A percentile compares a stretch with the other conserved stretches of the same genome.
Conservation (phyloP, 495 filamentous ascomycete genomes). For the Cercophora scortea region DNA sequence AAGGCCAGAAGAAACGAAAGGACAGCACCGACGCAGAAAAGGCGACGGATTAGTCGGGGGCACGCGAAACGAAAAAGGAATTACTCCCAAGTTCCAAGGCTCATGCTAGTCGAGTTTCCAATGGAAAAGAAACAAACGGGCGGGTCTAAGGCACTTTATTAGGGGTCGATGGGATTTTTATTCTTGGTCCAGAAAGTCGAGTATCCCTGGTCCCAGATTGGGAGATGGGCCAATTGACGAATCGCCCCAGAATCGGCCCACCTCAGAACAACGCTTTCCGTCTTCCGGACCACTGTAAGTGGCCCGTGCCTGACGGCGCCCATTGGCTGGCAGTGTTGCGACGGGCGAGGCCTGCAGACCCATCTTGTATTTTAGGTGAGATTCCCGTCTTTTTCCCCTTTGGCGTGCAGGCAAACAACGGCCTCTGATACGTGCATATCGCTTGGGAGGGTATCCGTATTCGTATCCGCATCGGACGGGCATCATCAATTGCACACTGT, state of each 20-base stretch:
- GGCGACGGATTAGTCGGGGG: too few relatives aligned
- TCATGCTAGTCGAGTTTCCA: not conserved
- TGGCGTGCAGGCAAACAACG: too few relatives aligned
- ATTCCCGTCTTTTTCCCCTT: too few relatives aligned
- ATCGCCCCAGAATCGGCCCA: conserved; percentile 25
- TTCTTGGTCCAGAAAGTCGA: not conserved
- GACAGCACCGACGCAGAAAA: too few relatives aligned
- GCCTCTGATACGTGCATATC: too few relatives aligned
- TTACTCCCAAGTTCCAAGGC: not conserved
- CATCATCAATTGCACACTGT: too few relatives aligned
- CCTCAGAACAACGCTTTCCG: conserved; percentile 14
- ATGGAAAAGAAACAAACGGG: not conserved
- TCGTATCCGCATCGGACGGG: too few relatives aligned
- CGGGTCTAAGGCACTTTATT: not conserved
- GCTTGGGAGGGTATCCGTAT: too few relatives aligned
- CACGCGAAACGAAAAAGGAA: conserved; percentile 6
- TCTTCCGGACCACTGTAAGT: conserved; percentile 12
- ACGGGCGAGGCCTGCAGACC: too few relatives aligned
- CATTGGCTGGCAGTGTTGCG: not conserved
- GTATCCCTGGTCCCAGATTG: not conserved
- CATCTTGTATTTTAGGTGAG: too few relatives aligned
- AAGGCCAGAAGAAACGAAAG: too few relatives aligned
- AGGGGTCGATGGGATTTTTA: conserved; percentile 13
- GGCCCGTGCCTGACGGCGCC: not conserved
- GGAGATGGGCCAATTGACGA: conserved; percentile 3